Base-by-base conservation (phyloP, 805 yeast genomes). In the Pichia nanzhaoensis region DNA sequence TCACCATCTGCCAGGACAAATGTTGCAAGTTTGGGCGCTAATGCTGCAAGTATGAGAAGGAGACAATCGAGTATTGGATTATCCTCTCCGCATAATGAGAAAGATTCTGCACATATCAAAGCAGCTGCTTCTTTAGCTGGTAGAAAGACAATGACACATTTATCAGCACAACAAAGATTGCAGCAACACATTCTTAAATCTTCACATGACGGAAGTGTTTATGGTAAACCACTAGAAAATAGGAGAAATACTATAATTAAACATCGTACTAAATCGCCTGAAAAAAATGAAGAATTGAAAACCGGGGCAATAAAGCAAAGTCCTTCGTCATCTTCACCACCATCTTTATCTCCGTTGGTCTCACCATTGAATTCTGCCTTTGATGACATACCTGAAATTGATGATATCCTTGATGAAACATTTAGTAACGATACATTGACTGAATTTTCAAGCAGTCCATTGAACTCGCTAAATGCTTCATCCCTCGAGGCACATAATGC, bases 141-240 rank as follows among this genome's bases (percentile, higher is more conserved):
- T 3, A 57, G 44, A 34, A 53, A 50, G 22, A 22, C 42, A 5
- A 36, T 46, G 1, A 46, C 47, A 8, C 53, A 58, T 2, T 32
- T 59, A 13, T 56, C 63, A 8, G 70, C 69, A 1, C 63, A 63
- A 34, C 67, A 64, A 43, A 53, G 69, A 41, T 47, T 66, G 19
- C 69, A 66, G 37, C 62, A 57, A 44, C 68, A 64, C 41, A 65
- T 66, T 18, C 19, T 57, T 37, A 56, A 52, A 47, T 60, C 67
- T 6, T 46, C 61, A 3, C 57, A 57, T 37, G 59, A 47, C 42
- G 70, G 70, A 5, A 56, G 56, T 27, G 48, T 65, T 28, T 53
- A 54, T 27, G 54, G 62, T 3, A 61, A 58, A 45, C 51, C 57
- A 4, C 19, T 61, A 14, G 59, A 56, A 21, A 53, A 48, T 1